Conservation (phyloP, 2,329 filamentous ascomycete species). For the Diaporthe capsici region DNA sequence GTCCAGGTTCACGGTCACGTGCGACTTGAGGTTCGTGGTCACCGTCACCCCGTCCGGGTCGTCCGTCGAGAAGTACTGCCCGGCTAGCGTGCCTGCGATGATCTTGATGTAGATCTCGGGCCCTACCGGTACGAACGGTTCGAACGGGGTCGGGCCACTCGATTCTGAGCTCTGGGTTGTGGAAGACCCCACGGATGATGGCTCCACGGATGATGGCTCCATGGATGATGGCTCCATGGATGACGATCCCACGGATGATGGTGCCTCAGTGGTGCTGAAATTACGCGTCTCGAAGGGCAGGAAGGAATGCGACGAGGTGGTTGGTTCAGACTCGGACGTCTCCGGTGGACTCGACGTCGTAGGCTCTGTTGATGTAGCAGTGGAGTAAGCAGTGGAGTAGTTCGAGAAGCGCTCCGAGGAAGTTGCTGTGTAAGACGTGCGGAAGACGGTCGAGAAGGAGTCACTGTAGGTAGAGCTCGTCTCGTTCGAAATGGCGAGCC, state of each 20-base stretch:
- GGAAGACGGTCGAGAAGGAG: neutral
- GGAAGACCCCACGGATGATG: neutral
- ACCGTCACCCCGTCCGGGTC: neutral
- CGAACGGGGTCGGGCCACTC: neutral
- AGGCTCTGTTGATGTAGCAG: neutral
- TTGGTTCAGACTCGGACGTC: neutral
- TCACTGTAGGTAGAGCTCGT: neutral
- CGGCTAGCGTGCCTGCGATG: neutral
- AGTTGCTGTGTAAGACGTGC: neutral
- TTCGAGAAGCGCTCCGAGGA: neutral
- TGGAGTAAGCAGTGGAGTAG: neutral
- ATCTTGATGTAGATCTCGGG: neutral
- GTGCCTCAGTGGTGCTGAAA: neutral
- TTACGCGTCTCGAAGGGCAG: neutral
- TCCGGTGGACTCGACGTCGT: neutral
- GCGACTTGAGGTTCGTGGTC: neutral
- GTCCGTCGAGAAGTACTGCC: neutral
- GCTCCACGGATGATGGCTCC: neutral
- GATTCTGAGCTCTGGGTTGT: neutral
- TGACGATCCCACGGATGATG: neutral
- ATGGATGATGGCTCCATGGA: neutral
- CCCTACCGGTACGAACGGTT: neutral
- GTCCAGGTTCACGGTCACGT: neutral
- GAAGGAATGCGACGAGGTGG: neutral
- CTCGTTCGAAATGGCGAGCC: neutral